Evolutionary conservation across 805 yeast genomes (phyloP).

Genomic region (Saccharomycopsis fibuligera): DNA sequence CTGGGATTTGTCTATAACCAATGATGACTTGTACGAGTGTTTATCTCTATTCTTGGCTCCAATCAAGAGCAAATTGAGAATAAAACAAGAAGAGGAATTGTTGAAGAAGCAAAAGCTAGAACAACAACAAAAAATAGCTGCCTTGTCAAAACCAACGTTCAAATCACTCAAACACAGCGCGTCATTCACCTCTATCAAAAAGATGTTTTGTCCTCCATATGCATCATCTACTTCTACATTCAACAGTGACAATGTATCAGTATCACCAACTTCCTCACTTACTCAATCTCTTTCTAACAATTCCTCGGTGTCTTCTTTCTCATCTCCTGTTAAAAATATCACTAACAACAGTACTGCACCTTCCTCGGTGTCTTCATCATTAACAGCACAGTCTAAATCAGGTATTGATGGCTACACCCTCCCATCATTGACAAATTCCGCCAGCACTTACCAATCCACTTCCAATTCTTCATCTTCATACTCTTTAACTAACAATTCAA

Average conservation of each 20-base stretch:
- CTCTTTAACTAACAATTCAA: slow-evolving; percentile 19
- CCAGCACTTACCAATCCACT: slow-evolving; percentile 16
- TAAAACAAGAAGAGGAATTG: slow-evolving; percentile 15
- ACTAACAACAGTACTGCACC: slow-evolving; percentile 4
- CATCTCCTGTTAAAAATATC: slow-evolving; percentile 16
- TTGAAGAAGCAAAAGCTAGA: slow-evolving; percentile 11
- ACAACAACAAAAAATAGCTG: slow-evolving; percentile 11
- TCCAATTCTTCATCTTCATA: slow-evolving; percentile 16
- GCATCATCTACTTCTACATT: slow-evolving; percentile 21
- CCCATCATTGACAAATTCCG: slow-evolving; percentile 20
- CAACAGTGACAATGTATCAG: too few relatives aligned
- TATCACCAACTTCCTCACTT: slow-evolving; percentile 23
- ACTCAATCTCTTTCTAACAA: slow-evolving; percentile 15
- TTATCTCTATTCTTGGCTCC: slow-evolving; percentile 70
- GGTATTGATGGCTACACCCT: slow-evolving; percentile 12
- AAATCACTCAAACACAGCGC: slow-evolving; percentile 18
- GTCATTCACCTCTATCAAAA: slow-evolving; percentile 16
- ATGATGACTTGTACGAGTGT: slow-evolving; percentile 59
- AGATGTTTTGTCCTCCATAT: slow-evolving; percentile 18
- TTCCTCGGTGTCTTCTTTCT: slow-evolving; percentile 8
- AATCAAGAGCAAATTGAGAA: slow-evolving; percentile 47
- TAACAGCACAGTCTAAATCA: too few relatives aligned
- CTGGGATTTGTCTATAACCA: slow-evolving; percentile 66
- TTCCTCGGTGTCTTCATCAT: neutral
- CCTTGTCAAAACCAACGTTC: slow-evolving; percentile 16